phyloP scores from a whole-genome alignment of 129 eudicot genomes.

The Flaveria bidentis region DNA sequence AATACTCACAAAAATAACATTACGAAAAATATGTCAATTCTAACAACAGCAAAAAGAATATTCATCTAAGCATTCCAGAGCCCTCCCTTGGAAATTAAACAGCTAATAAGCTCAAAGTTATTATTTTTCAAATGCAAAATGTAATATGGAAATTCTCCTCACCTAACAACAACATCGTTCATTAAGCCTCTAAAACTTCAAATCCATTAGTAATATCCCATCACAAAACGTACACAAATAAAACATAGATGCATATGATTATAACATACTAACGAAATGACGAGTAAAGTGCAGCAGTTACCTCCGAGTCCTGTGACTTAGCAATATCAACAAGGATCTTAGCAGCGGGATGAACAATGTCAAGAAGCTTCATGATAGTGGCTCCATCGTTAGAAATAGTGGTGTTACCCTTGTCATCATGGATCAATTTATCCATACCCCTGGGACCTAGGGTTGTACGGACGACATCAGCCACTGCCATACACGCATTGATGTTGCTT shows the following conservation, averaged over 20 bases:
- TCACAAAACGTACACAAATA: no score
- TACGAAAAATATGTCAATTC: neutral
- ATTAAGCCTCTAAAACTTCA: neutral
- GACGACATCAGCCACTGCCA: conserved; percentile 92
- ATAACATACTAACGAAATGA: neutral
- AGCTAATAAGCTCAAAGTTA: neutral
- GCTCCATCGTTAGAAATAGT: conserved; percentile 98
- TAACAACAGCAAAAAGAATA: neutral
- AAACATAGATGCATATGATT: neutral
- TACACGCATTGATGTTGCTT: conserved; percentile 92
- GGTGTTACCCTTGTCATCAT: conserved; percentile 91
- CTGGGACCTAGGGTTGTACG: conserved; percentile 97
- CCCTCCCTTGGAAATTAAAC: no score
- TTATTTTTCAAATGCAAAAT: neutral
- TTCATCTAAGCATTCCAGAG: neutral
- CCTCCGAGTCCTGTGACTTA: conserved; percentile 96
- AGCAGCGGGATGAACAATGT: conserved; percentile 91
- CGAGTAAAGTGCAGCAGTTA: conserved; percentile 29
- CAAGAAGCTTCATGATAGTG: conserved; percentile 99
- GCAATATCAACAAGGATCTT: conserved; percentile 99
- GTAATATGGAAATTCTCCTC: neutral
- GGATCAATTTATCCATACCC: conserved; percentile 98
- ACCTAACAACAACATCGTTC: neutral
- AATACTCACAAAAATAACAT: no score
- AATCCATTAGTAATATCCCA: neutral